These are phyloP conservation scores for Gaultheria prostrata DNA, from an alignment of 148 eudicot genomes.

Conservation along the genomic window DNA sequence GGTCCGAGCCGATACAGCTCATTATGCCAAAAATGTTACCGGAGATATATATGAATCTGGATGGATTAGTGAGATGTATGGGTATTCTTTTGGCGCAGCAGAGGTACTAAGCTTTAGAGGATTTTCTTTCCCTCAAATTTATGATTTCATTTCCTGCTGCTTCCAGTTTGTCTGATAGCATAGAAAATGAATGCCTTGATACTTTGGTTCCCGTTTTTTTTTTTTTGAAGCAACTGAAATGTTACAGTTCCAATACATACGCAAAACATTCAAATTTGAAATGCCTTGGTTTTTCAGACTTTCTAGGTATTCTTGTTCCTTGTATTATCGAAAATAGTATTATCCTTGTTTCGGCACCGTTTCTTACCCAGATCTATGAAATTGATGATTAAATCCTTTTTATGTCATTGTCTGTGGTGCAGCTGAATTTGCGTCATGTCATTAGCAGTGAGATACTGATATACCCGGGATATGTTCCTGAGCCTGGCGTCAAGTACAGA, in stretches of 20 bases:
- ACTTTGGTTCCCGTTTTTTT: neutral
- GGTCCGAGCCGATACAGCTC: slow-evolving; percentile 85
- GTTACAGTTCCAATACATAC: neutral
- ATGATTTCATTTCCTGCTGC: slow-evolving; percentile 9
- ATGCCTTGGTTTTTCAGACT: neutral
- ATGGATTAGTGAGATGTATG: slow-evolving; percentile 99
- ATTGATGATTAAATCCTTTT: slow-evolving; percentile 1
- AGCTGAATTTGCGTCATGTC: slow-evolving; percentile 74
- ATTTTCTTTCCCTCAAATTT: neutral
- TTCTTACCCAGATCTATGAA: neutral
- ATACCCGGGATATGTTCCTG: slow-evolving; percentile 80
- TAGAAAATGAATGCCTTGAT: neutral
- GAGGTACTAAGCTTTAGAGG: slow-evolving; percentile 50
- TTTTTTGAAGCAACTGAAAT: no score
- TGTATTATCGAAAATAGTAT: neutral
- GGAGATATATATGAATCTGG: slow-evolving; percentile 90
- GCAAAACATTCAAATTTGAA: neutral
- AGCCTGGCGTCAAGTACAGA: slow-evolving; percentile 56
- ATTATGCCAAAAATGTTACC: slow-evolving; percentile 72
- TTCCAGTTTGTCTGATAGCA: neutral
- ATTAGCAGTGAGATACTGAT: slow-evolving; percentile 66
- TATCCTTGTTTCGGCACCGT: neutral
- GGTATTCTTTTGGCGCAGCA: slow-evolving; percentile 92
- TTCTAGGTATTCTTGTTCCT: neutral
- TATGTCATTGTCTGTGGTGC: slow-evolving; percentile 29